Conservation (phyloP, 1,139 yeast genomes). For the Waltiozyma solani region DNA sequence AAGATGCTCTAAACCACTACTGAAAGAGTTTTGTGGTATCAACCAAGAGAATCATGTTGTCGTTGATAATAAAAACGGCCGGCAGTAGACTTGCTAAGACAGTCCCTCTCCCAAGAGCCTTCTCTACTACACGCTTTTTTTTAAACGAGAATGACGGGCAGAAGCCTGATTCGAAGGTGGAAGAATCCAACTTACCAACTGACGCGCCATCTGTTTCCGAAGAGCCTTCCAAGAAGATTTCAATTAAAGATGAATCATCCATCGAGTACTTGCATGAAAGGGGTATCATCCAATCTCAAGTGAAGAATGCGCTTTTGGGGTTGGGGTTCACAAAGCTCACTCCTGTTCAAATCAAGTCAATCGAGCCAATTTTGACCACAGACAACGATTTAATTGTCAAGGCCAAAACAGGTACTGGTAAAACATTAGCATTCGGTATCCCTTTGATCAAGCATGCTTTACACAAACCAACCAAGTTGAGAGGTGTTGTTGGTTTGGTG, state of each 20-base stretch:
- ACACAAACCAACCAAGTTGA: conserved; percentile 22
- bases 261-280: conserved; percentile 12
- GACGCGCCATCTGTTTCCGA: too few species aligned
- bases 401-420: conserved; percentile 95
- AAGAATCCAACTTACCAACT: too few species aligned
- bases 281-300: conserved; percentile 9
- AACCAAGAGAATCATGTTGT: too few species aligned
- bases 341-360: conserved; percentile 68
- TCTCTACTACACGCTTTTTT: too few species aligned
- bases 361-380: conserved; percentile 51
- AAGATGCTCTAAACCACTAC: too few species aligned
- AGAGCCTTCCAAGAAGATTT: too few species aligned
- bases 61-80: too few species aligned
- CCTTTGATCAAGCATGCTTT: conserved; percentile 60
- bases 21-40: too few species aligned
- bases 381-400: conserved; percentile 68
- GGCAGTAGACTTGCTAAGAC: too few species aligned
- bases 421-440: conserved; percentile 79
- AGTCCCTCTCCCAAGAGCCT: too few species aligned
- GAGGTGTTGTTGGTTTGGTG: conserved; percentile 48
- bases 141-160: too few species aligned
- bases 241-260: conserved; percentile 12
- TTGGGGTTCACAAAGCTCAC: conserved; percentile 47
- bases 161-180: too few species aligned
- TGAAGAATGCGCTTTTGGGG: conserved; percentile 26